phyloP scores from a whole-genome alignment of 2,329 filamentous ascomycete species.

The Aureobasidium sp. region DNA sequence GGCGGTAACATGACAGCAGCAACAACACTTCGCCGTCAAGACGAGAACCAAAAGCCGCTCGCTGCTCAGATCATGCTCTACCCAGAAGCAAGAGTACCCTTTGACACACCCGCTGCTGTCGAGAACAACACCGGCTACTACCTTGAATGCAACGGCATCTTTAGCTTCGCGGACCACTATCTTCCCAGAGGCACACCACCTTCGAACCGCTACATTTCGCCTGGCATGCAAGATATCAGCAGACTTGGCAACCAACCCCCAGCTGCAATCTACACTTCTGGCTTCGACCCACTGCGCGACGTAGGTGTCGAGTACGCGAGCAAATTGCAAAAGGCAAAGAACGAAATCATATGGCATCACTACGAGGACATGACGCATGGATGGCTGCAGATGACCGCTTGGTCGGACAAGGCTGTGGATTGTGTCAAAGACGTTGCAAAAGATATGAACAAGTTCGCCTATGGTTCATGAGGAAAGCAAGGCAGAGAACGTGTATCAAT shows the following conservation, averaged over 20 bases:
- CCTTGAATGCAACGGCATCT: slow-evolving; percentile 32
- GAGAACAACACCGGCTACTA: slow-evolving; percentile 34
- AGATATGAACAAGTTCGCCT: slow-evolving; percentile 8
- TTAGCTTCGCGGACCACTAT: slow-evolving; percentile 31
- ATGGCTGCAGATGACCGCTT: slow-evolving; percentile 30
- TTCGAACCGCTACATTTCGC: slow-evolving; percentile 27
- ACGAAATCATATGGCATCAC: slow-evolving; percentile 26
- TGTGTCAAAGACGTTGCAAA: slow-evolving; percentile 19
- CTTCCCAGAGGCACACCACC: slow-evolving; percentile 24
- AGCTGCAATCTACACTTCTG: slow-evolving; percentile 28
- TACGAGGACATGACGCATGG: slow-evolving; percentile 27
- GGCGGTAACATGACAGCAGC: slow-evolving; percentile 35
- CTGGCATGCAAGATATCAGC: slow-evolving; percentile 26
- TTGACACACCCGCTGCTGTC: slow-evolving; percentile 28
- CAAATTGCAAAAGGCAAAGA: slow-evolving; percentile 27
- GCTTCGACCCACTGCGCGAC: slow-evolving; percentile 29
- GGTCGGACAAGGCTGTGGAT: slow-evolving; percentile 19
- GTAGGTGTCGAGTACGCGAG: slow-evolving; percentile 29
- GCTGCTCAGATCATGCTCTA: slow-evolving; percentile 31
- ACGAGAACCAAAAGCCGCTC: slow-evolving; percentile 25
- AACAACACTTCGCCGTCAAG: slow-evolving; percentile 25
- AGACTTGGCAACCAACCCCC: slow-evolving; percentile 25
- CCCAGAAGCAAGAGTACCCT: slow-evolving; percentile 30
- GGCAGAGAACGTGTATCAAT: too few species aligned
- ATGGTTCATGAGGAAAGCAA: background rate